Conservation (phyloP, 2,329 filamentous ascomycete genomes). For the Pseudogymnoascus sp. region DNA sequence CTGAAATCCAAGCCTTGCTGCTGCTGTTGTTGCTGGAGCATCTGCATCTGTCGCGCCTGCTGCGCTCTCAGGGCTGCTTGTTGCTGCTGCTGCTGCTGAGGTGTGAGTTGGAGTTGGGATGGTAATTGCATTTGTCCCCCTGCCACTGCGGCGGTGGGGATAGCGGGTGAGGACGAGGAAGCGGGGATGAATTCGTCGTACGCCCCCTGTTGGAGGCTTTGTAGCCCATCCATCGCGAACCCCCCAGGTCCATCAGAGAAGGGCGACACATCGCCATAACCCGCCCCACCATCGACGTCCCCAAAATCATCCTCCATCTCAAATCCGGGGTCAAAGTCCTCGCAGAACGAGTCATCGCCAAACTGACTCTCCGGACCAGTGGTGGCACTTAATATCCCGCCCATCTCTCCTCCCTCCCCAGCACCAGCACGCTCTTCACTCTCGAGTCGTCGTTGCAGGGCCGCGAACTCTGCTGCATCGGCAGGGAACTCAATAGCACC, state of each 20-base stretch:
- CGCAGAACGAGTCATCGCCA: neutral
- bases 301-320: neutral
- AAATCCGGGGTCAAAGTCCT: neutral
- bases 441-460: conserved; percentile 48
- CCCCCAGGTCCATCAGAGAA: neutral
- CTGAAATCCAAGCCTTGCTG: neutral
- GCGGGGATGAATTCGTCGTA: neutral
- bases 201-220: neutral
- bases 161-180: neutral
- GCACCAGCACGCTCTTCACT: conserved; percentile 12
- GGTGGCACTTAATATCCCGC: neutral
- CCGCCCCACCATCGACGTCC: neutral
- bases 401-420: neutral
- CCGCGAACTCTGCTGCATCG: conserved; percentile 48
- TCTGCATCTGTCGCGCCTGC: neutral
- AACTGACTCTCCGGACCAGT: neutral
- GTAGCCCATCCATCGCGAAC: neutral
- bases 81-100: neutral
- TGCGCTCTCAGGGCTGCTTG: neutral
- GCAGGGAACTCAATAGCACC: conserved; percentile 47
- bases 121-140: neutral
- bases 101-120: neutral
- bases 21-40: neutral
- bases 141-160: neutral
- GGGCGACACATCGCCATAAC: neutral